phyloP scores from a whole-genome alignment of 805 yeast genomes.

The Kluyveromyces dobzhanskii region DNA sequence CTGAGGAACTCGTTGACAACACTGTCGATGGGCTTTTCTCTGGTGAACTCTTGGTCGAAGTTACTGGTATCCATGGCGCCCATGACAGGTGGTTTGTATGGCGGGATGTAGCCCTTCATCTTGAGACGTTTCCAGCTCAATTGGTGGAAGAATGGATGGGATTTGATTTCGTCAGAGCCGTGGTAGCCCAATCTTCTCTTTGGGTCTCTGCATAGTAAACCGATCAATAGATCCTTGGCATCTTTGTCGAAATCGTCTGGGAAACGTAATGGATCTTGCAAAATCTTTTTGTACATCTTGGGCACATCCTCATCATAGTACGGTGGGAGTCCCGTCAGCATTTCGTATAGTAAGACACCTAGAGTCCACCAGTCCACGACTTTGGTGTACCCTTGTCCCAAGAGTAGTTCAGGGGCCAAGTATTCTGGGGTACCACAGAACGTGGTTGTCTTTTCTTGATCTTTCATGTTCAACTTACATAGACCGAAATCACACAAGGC shows the following conservation, averaged over 20 bases:
- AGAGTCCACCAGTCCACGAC: constrained; percentile 99
- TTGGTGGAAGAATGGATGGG: constrained; percentile 78
- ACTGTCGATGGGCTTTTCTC: constrained; percentile 87
- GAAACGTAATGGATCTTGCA: constrained; percentile 81
- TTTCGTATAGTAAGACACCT: constrained; percentile 87
- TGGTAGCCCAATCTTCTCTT: constrained; percentile 61
- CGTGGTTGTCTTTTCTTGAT: constrained; percentile 80
- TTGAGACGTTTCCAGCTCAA: constrained; percentile 82
- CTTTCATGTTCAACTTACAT: constrained; percentile 90
- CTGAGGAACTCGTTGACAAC: constrained; percentile 89
- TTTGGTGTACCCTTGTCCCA: constrained; percentile 91
- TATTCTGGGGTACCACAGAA: constrained; percentile 99
- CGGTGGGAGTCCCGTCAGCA: constrained; percentile 96
- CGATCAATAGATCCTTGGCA: constrained; percentile 71
- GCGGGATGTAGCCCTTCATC: constrained; percentile 87
- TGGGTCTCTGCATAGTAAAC: constrained; percentile 80
- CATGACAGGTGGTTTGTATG: constrained; percentile 86
- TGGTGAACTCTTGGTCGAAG: constrained; percentile 87
- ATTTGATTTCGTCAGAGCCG: constrained; percentile 79
- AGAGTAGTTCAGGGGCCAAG: constrained; percentile 85
- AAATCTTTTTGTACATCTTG: constrained; percentile 87
- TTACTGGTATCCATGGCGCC: constrained; percentile 85
- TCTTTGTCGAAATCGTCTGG: constrained; percentile 82
- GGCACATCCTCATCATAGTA: constrained; percentile 92
- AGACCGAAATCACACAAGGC: constrained; percentile 96